These are phyloP conservation scores for Echites panduratus DNA, from an alignment of 257 asterid genomes.

Conservation along the genomic window DNA sequence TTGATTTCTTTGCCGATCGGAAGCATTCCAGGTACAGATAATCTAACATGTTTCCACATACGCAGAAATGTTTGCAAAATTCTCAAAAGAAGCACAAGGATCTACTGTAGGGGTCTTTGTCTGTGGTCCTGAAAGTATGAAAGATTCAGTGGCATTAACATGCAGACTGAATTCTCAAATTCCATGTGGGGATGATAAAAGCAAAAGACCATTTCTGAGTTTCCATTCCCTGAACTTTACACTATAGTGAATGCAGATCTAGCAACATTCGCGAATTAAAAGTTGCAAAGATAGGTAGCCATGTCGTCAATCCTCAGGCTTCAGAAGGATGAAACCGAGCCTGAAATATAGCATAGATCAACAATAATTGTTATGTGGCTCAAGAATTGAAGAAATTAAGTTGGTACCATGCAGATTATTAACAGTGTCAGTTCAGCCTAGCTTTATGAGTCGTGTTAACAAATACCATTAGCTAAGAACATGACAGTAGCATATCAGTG, in stretches of 20 bases:
- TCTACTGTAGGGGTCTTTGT: conserved; percentile 62
- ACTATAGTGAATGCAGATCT: conserved; percentile 26
- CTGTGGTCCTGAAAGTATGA: conserved; percentile 78
- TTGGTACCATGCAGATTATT: no score
- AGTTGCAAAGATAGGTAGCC: no score
- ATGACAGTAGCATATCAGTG: background rate
- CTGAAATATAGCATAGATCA: no score
- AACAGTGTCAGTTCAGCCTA: background rate
- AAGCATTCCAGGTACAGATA: background rate
- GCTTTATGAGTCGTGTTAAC: background rate
- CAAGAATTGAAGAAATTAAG: no score
- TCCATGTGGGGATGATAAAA: conserved; percentile 23
- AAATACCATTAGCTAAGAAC: background rate
- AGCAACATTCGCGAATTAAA: background rate
- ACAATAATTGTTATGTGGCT: no score
- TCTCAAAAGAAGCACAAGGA: conserved; percentile 44
- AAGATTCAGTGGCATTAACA: conserved; percentile 54
- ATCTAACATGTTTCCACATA: conserved; percentile 14
- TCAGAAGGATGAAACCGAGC: no score
- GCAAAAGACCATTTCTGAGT: conserved; percentile 37
- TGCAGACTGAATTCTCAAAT: conserved; percentile 28
- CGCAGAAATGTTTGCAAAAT: conserved; percentile 47
- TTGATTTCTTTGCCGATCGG: conserved; percentile 1
- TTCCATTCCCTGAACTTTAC: conserved; percentile 77
- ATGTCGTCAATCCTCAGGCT: no score